Base-by-base conservation (phyloP, 257 asterid species). In the Salvia miltiorrhiza region DNA sequence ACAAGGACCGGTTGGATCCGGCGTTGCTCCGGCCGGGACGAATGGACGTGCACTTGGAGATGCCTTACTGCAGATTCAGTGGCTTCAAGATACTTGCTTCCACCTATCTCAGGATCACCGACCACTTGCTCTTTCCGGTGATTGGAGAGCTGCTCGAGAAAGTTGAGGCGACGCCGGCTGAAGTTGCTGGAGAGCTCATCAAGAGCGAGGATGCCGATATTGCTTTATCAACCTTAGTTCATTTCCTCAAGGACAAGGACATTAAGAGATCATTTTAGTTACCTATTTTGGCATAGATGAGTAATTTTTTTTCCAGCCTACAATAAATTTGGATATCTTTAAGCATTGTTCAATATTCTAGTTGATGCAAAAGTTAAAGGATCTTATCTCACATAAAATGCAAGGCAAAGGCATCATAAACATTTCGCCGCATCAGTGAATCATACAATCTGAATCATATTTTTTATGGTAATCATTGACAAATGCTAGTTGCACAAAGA, bases 101-200 rank as follows among this genome's bases (percentile, higher is more conserved):
- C 57, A 90, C 81, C 61, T 86, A 90, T 79, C 81, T 88, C 40
- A 76, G 60, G 60, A 41, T 75, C 62, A 71, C 83, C 69, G 78
- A 83, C 10, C 97, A 88, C 66, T n/a, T 5, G 0, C 72, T 85
- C 30, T 88, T 84, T 69, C 4, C 63, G 2, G 63, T 9, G 65
- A 81, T 90, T 40, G 69, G 76, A 19, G 69, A 74, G 69, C 77
- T 86, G 24, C 71, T 86, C 35, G 13, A 16, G 1, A 75, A 73
- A 60, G 89, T 86, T 47, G 58, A 78, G 50, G 96, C 78, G 7
- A 85, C 97, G 17, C 96, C 97, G 4, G 94, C 94, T 30, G 92
- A 90, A 76, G 76, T 90, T 67, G 94, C 92, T 1, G 96, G 94
- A 35, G 92, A 90, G 79, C 87, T 88, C 58, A 88, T 90, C 94